A percentile compares a stretch with the other conserved stretches of the same genome.
Conservation (phyloP, 768 basidiomycete species). For the Lactifluus piperatus region DNA sequence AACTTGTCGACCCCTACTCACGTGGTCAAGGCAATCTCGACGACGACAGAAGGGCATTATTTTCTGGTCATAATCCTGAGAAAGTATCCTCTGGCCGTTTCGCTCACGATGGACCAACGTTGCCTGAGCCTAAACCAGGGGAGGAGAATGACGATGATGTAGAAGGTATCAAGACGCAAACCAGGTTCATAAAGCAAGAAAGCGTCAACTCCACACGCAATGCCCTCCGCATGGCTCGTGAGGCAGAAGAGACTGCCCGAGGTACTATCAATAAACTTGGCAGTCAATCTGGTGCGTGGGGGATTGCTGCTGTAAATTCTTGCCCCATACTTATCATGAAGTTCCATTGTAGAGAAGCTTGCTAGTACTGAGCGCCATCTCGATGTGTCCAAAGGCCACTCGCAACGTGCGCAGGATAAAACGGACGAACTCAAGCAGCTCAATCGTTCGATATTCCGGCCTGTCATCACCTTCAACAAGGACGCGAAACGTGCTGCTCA, state of each 20-base stretch:
- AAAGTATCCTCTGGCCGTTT: slow-evolving; percentile 55
- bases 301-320: neutral
- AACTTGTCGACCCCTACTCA: slow-evolving; percentile 53
- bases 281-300: slow-evolving; percentile 83
- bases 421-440: slow-evolving; percentile 91
- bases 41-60: slow-evolving; percentile 62
- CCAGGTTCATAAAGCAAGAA: slow-evolving; percentile 84
- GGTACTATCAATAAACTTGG: slow-evolving; percentile 78
- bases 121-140: slow-evolving; percentile 43
- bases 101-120: slow-evolving; percentile 41
- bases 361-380: slow-evolving; percentile 94
- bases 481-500: slow-evolving; percentile 81
- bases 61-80: slow-evolving; percentile 62
- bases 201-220: slow-evolving; percentile 84
- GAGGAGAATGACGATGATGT: slow-evolving; percentile 81
- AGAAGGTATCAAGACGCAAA: slow-evolving; percentile 93
- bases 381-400: slow-evolving; percentile 84
- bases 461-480: slow-evolving; percentile 89
- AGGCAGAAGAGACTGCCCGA: slow-evolving; percentile 92
- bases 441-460: slow-evolving; percentile 91
- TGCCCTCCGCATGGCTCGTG: slow-evolving; percentile 86
- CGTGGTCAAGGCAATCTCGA: slow-evolving; percentile 53
- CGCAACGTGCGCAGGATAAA: slow-evolving; percentile 82
- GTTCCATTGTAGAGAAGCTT: slow-evolving; percentile 53
- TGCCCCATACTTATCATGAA: neutral